A percentile compares a stretch with the other conserved stretches of the same genome.
These are phyloP conservation scores for Yamadazyma scolyti DNA, from an alignment of 805 yeast species.

Conservation along the genomic window DNA sequence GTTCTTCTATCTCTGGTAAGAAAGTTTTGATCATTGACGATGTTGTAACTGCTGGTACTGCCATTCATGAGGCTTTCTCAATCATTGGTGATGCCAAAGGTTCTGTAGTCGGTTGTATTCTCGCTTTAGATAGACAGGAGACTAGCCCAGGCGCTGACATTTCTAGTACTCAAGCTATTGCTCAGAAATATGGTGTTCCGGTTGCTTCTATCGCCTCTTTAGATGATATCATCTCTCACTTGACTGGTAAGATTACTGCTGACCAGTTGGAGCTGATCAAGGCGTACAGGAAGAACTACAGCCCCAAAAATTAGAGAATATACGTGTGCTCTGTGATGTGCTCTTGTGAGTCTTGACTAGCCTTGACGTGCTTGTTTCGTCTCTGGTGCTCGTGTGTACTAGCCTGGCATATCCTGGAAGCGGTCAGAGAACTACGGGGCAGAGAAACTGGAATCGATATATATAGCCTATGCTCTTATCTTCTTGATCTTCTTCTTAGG, in stretches of 20 bases:
- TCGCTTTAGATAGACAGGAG: constrained; percentile 95
- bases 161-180: constrained; percentile 81
- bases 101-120: constrained; percentile 73
- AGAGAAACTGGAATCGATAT: background rate
- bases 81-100: constrained; percentile 73
- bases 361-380: background rate
- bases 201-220: constrained; percentile 78
- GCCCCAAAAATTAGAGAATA: constrained; percentile 36
- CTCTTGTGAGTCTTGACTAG: constrained; percentile 1
- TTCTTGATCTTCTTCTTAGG: constrained; percentile 60
- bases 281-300: constrained; percentile 52
- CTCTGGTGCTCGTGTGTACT: too few species aligned
- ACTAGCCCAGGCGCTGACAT: constrained; percentile 61
- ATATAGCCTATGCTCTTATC: constrained; percentile 44
- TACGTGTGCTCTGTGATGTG: constrained; percentile 17
- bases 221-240: constrained; percentile 65
- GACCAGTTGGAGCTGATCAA: constrained; percentile 58
- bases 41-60: constrained; percentile 98
- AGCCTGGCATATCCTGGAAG: too few species aligned
- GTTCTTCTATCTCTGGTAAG: constrained; percentile 69
- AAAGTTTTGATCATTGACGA: constrained; percentile 87
- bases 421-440: background rate
- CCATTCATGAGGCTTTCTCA: constrained; percentile 88
- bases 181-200: constrained; percentile 71
- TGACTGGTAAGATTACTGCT: constrained; percentile 51